Conservation (phyloP, 805 yeast species). For the Spathaspora boniae region DNA sequence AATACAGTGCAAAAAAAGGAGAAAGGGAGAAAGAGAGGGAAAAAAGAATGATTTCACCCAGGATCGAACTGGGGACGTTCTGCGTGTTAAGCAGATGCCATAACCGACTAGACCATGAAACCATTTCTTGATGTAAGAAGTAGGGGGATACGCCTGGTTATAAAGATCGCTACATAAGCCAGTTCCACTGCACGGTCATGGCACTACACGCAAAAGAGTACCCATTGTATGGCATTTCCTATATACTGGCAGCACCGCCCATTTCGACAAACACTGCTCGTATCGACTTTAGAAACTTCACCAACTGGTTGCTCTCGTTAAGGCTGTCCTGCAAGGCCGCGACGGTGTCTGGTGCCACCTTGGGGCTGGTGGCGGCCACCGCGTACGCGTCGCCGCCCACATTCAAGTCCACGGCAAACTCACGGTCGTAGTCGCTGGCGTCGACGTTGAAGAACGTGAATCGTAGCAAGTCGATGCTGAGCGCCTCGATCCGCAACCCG, state of each 20-base stretch:
- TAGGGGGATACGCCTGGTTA: too few species aligned
- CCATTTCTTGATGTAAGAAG: too few species aligned
- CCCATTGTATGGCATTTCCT: too few species aligned
- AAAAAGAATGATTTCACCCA: background rate
- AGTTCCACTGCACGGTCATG: background rate
- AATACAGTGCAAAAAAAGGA: too few species aligned
- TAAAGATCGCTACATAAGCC: background rate
- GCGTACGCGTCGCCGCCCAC: conserved; percentile 41
- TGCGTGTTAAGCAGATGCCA: conserved; percentile 99
- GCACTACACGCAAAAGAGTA: too few species aligned
- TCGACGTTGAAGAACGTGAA: conserved; percentile 51
- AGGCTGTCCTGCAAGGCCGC: conserved; percentile 19
- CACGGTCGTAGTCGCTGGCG: conserved; percentile 36
- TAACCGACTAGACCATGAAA: conserved; percentile 99
- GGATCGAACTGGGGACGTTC: conserved; percentile 80
- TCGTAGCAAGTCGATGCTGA: conserved; percentile 42
- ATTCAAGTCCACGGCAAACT: conserved; percentile 44
- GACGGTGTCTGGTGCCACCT: conserved; percentile 19
- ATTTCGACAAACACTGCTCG: conserved; percentile 8
- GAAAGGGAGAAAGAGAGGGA: background rate
- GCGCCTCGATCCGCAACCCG: conserved; percentile 54
- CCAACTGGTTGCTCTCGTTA: conserved; percentile 25
- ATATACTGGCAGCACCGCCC: too few species aligned
- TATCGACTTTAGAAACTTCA: conserved; percentile 18
- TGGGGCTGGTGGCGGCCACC: conserved; percentile 38